Base-by-base conservation (phyloP, 176 grass and related monocot genomes). In the Pontederia crassipes region DNA sequence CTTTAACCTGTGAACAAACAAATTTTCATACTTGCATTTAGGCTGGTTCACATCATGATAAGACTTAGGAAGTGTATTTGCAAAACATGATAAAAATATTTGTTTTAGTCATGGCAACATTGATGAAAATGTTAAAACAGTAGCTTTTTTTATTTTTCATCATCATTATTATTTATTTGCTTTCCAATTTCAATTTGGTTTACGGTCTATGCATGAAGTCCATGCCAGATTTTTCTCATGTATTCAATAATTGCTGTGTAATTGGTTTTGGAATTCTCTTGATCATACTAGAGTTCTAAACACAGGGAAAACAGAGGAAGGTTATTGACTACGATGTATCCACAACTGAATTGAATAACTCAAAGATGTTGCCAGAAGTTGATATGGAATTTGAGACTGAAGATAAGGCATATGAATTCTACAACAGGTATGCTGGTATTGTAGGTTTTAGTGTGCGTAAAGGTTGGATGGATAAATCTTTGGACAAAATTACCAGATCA, bases 291-390 rank as follows among this genome's bases (percentile, higher is more conserved):
- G 12, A 57, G 26, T 64, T 64, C 50, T 29, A 51, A 46, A 46
- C 32, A 48, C 74, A 82, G 80, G 80, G 80, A 73, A 82, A 82
- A 67, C 74, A 77, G 60, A 82, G 80, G 57, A 82, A 82, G 72
- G 58, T 82, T 61, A 71, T 77, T 17, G 80, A 70, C 16, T 77
- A 82, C 46, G 80, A 82, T 58, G 63, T 62, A 61, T 51, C 35
- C 63, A 48, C 17, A 49, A 62, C 45, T 9, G 68, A 82, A 51
- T 35, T 66, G 11, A 55, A 45, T 73, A 82, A 71, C 68, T 77
- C 57, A 71, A 75, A 64, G 55, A 74, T 74, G 51, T 59, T 74
- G n/a, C 81, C 81, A 49, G 75, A 71, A 79, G 56, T 84, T 18
- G 71, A 74, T 67, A 84, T 84, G 81, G 75, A 75, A 72, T 76